These are phyloP conservation scores for Sporobolomyces roseus DNA, from an alignment of 768 basidiomycete species.

Conservation along the genomic window DNA sequence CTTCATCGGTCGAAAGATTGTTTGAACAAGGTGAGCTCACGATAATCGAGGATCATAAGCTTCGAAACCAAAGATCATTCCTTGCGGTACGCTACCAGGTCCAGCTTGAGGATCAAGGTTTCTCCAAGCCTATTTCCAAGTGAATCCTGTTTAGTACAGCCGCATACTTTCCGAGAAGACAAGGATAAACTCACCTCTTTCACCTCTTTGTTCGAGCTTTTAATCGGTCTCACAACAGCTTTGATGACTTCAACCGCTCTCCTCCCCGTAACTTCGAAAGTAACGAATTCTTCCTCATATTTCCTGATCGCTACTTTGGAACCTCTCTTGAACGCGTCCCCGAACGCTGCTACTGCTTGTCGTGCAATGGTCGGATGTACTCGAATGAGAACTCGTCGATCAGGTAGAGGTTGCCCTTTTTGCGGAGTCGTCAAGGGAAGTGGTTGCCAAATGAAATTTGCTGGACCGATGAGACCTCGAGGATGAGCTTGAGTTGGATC, in stretches of 20 bases:
- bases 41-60: slow-evolving; percentile 81
- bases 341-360: slow-evolving; percentile 6
- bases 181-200: slow-evolving; percentile 4
- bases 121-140: slow-evolving; percentile 61
- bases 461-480: slow-evolving; percentile 64
- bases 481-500: slow-evolving; percentile 59
- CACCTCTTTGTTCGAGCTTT: slow-evolving; percentile 16
- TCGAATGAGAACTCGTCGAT: slow-evolving; percentile 62
- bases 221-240: slow-evolving; percentile 50
- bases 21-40: slow-evolving; percentile 57
- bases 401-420: not conserved
- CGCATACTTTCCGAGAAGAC: not conserved
- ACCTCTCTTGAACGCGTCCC: not conserved
- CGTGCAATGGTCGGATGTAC: slow-evolving; percentile 65
- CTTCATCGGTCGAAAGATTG: too few relatives aligned
- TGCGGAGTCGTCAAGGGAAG: not conserved
- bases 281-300: slow-evolving; percentile 15
- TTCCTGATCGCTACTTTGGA: slow-evolving; percentile 56
- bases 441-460: slow-evolving; percentile 70
- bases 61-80: slow-evolving; percentile 71
- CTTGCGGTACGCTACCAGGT: slow-evolving; percentile 64
- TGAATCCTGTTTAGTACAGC: not conserved
- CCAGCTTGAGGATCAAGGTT: slow-evolving; percentile 61
- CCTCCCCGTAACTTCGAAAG: slow-evolving; percentile 87
- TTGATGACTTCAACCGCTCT: slow-evolving; percentile 65